Evolutionary conservation across 495 filamentous ascomycete species (phyloP), one percentile per base, ranked within the genome.

Genomic region (Talaromyces liani): DNA sequence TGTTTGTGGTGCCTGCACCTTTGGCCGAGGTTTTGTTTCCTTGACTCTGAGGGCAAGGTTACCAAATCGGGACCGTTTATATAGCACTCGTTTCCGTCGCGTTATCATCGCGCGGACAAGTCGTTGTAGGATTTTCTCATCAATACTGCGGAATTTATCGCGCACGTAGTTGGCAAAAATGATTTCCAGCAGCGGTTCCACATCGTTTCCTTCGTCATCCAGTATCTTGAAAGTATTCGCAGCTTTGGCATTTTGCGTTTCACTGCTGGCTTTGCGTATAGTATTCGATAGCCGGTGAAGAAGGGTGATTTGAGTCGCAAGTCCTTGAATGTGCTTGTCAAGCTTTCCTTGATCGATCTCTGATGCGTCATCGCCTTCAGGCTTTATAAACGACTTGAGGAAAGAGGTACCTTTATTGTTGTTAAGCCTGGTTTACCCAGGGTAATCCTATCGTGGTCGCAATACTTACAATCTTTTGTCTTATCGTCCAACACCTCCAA

Each of bases 201-300:
- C 25, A 10, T 63, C 49, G 54, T 63, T 63, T 18, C 61, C 61
- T 29, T 63, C n/a, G n/a, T 63, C 60, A 25, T 62, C 49, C 7
- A 29, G 12, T 3, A 63, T 56, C 22, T 25, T 39, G 27, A 63
- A 63, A 20, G 61, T 53, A n/a, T 45, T 63, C 7, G 61, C 61
- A 20, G 45, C 61, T 29, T 63, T 63, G n/a, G 33, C 27, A 36
- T 63, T 63, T 18, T 55, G 36, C 10, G 8, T 63, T 56, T 63
- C 47, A 31, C 47, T 63, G 47, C 61, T 63, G 25, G 61, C 61
- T 55, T 63, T 56, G 14, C 61, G 61, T 29, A 63, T 63, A 22
- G 61, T 63, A 29, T 63, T 56, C n/a, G 61, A 63, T 33, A 63
- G 16, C 10, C 49, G 61, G n/a, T 63, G 61, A 16, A 63, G 47